Evolutionary conservation across 2,329 filamentous ascomycete genomes (phyloP), one percentile per base, ranked within the genome.

Genomic region (Botrytis aclada): DNA sequence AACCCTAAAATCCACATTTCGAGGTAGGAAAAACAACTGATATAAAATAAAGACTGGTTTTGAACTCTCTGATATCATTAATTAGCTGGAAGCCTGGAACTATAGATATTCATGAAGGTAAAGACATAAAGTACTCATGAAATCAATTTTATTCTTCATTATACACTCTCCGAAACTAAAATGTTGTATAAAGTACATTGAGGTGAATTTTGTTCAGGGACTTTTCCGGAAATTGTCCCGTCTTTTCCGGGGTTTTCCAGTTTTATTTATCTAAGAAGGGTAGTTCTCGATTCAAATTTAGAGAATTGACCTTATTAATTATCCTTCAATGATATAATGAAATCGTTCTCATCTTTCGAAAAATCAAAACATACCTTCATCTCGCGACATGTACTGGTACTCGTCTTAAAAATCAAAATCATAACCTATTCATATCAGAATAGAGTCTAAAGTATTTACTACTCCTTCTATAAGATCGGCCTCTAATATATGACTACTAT

Each of bases 11-110:
- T 25, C 1, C 7, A 18, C 4, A 18, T 41, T 39, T n/a, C 29
- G 14, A 63, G n/a, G 37, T 6, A 20, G 16, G 16, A 20, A 63
- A 7, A n/a, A 4, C 4, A 5, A 16, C n/a, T 12, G 29, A 6
- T 5, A 29, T 20, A 41, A 16, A 39, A 1, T 29, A 6, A 29
- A 10, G 0, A 25, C 41, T 63, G 16, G 5, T 32, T 43, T 2
- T 16, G 1, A 0, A 12, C 7, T 16, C 1, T 20, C 7, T 63
- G 18, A 3, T 4, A 29, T 43, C 0, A 29, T 2, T 3, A 29
- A 10, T 20, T 22, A 32, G 7, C n/a, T 16, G 7, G 8, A 10
- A 43, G n/a, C n/a, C n/a, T 43, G 1, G n/a, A n/a, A n/a, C n/a
- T n/a, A n/a, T 20, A 18, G n/a, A 63, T 20, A 10, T 20, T 32